A percentile compares a stretch with the other conserved stretches of the same genome.
Conservation (phyloP, 495 filamentous ascomycete species). For the Astrothelium subdiscretum region DNA sequence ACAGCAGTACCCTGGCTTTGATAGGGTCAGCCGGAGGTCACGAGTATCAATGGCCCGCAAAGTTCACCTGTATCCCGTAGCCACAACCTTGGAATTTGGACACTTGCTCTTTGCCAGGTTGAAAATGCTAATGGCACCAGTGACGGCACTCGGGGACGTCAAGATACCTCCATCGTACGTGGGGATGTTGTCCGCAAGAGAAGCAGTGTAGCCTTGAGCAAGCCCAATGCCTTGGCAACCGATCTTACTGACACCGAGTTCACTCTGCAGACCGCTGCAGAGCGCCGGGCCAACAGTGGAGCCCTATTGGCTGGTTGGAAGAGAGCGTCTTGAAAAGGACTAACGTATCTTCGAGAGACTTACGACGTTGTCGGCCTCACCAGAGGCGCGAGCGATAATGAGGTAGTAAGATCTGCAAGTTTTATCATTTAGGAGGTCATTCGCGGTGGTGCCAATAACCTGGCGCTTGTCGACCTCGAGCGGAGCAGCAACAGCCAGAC, state of each 20-base stretch:
- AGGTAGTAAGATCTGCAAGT: neutral
- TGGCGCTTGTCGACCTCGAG: neutral
- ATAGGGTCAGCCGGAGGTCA: conserved; percentile 1
- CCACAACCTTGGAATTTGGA: conserved; percentile 1
- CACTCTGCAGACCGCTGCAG: neutral
- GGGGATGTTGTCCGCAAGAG: neutral
- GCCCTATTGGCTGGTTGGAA: neutral
- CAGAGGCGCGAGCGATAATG: conserved; percentile 1
- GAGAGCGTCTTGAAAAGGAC: neutral
- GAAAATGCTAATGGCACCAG: neutral
- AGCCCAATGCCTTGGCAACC: conserved; percentile 1
- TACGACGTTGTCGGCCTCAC: conserved; percentile 1
- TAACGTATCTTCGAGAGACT: neutral
- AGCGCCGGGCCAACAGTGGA: neutral
- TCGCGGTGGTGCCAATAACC: neutral
- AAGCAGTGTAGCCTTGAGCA: neutral
- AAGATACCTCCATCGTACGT: neutral
- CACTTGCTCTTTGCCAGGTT: conserved; percentile 1
- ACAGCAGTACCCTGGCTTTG: conserved; percentile 12
- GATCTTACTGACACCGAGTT: neutral
- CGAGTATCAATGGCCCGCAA: neutral
- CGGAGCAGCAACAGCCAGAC: neutral
- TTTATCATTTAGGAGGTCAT: neutral
- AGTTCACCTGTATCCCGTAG: conserved; percentile 3
- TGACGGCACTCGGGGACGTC: neutral